phyloP scores from a whole-genome alignment of 2,329 filamentous ascomycete species.

The Myrmaecium sp. region DNA sequence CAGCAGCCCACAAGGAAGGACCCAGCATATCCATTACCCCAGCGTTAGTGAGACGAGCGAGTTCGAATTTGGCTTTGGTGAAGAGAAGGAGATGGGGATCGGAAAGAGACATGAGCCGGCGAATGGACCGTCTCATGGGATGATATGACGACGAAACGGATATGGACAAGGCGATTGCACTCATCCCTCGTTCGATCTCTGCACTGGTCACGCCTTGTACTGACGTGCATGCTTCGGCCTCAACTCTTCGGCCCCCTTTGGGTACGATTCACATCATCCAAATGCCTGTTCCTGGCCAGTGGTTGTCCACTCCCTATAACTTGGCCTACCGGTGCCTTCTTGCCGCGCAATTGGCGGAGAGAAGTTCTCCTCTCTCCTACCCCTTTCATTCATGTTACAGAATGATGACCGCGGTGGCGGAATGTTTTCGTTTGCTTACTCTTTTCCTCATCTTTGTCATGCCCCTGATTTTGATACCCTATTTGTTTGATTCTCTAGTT shows the following conservation, averaged over 20 bases:
- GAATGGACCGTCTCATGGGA: too few species aligned
- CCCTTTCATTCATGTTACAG: too few species aligned
- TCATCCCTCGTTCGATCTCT: constrained; percentile 1
- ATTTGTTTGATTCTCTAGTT: too few species aligned
- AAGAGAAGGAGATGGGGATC: constrained; percentile 1
- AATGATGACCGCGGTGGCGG: too few species aligned
- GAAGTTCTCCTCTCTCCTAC: too few species aligned
- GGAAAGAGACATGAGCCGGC: too few species aligned
- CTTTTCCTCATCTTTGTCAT: too few species aligned
- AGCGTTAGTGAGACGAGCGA: constrained; percentile 21
- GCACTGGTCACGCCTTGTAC: not conserved
- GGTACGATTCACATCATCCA: not conserved
- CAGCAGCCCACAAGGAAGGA: constrained; percentile 2
- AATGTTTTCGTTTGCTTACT: too few species aligned
- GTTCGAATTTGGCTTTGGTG: constrained; percentile 13
- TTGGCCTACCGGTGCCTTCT: too few species aligned
- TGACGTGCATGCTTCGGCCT: not conserved
- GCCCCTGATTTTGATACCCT: too few species aligned
- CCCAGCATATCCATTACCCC: constrained; percentile 16
- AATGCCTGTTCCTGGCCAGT: constrained; percentile 1
- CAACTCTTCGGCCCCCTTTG: not conserved
- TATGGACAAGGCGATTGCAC: not conserved
- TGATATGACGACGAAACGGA: not conserved
- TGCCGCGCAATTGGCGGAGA: too few species aligned
- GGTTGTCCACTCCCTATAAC: too few species aligned